Evolutionary conservation across 108 stramenopile species (phyloP).

Genomic region (Schizochytrium sp.): DNA sequence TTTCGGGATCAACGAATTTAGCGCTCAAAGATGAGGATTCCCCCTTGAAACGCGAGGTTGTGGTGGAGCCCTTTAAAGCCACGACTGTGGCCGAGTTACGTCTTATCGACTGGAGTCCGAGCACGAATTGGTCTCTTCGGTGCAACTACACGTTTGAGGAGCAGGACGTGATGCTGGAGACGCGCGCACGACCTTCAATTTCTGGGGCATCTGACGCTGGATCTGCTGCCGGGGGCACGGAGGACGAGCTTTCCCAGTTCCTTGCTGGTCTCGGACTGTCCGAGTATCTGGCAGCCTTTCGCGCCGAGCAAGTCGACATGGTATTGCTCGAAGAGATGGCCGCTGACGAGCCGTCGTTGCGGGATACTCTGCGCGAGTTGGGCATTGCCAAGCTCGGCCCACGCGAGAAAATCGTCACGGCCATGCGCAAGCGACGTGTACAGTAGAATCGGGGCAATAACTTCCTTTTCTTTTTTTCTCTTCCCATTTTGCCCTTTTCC

Average conservation of each 20-base stretch:
- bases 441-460: too few species aligned
- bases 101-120: background rate
- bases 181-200: too few species aligned
- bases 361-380: background rate
- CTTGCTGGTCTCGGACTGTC: background rate
- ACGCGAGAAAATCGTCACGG: conserved; percentile 3
- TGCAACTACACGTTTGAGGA: conserved; percentile 5
- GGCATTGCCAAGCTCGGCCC: background rate
- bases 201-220: too few species aligned
- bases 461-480: too few species aligned
- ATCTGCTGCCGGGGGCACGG: too few species aligned
- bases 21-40: background rate
- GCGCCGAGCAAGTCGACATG: conserved; percentile 1
- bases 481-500: too few species aligned
- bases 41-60: background rate
- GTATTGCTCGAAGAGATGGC: background rate
- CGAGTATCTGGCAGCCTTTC: background rate
- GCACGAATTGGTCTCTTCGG: background rate
- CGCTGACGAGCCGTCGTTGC: background rate
- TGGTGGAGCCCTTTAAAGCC: background rate
- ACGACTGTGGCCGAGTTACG: background rate
- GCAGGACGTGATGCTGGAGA: background rate
- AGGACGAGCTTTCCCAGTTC: background rate
- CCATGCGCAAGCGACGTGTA: conserved; percentile 1
- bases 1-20: background rate